Conservation (phyloP, 2,329 filamentous ascomycete species). For the Neonectria sp. region DNA sequence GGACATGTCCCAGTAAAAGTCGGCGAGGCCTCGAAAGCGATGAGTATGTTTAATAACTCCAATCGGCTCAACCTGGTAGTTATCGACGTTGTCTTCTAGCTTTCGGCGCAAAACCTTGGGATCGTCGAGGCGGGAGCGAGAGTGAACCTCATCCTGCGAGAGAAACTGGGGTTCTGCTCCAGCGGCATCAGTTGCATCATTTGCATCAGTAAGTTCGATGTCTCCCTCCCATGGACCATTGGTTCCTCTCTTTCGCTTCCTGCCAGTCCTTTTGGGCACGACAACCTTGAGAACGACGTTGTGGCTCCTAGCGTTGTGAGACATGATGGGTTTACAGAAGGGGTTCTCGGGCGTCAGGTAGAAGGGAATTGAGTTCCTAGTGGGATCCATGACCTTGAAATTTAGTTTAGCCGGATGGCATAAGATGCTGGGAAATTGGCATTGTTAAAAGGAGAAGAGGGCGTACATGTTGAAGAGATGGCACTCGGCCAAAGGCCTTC, state of each 20-base stretch:
- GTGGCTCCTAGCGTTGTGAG: constrained; percentile 81
- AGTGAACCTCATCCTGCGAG: constrained; percentile 53
- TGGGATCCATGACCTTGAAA: constrained; percentile 63
- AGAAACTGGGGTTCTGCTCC: constrained; percentile 38
- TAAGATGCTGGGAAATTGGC: not conserved
- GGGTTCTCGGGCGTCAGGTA: constrained; percentile 86
- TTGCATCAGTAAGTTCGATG: constrained; percentile 49
- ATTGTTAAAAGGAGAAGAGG: not conserved
- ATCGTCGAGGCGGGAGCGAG: constrained; percentile 65
- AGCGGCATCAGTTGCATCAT: constrained; percentile 47
- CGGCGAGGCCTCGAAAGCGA: constrained; percentile 88
- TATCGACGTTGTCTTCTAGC: constrained; percentile 78
- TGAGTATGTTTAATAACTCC: constrained; percentile 85
- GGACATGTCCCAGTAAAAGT: constrained; percentile 86
- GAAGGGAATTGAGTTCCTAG: constrained; percentile 72
- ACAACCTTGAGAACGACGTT: constrained; percentile 91
- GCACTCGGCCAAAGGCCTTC: constrained; percentile 58
- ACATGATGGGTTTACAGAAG: constrained; percentile 83
- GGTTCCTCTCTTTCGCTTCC: constrained; percentile 87
- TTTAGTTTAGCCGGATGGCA: constrained; percentile 1
- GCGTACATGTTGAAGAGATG: constrained; percentile 57
- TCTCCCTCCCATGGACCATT: constrained; percentile 73
- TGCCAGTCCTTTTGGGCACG: constrained; percentile 87
- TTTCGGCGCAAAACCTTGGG: constrained; percentile 72
- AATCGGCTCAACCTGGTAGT: constrained; percentile 78